Base-by-base conservation (phyloP, 176 grass and related monocot species). In the Urochloa ruziziensis region DNA sequence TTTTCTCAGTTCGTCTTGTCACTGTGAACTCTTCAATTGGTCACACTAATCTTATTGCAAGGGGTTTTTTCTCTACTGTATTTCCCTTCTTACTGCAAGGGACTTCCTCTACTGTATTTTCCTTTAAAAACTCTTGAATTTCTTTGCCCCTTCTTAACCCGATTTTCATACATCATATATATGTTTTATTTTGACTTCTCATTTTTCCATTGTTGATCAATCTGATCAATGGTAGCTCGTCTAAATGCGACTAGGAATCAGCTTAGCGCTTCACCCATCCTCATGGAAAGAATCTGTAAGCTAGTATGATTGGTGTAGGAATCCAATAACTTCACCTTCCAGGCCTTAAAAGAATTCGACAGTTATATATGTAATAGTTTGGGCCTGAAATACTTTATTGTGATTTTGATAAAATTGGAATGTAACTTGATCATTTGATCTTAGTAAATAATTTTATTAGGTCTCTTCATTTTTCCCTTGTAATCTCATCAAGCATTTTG, bases 361-460 rank as follows among this genome's bases (percentile, higher is more conserved):
- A 23, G 44, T 9, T 79, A 46, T 46, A 44, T 70, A 39, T 58
- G 21, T 10, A 66, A n/a, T n/a, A 51, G 21, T 73, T 3, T 40
- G 24, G 37, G 42, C 32, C 47, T 17, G 15, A 75, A 54, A 24
- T 30, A 4, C 3, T 23, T 84, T 40, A 17, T 80, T 80, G 39
- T 10, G 6, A 62, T 86, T 71, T 19, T 39, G 24, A 37, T 79
- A 34, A 71, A 60, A 78, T 42, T 64, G 28, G 42, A 78, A 44
- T 32, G 39, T 19, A 36, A 74, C 43, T 36, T 27, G 10, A 21
- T 82, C 33, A 10, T 59, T 44, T 68, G 2, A 7, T 71, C 57
- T 53, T 64, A 39, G 16, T 10, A 46, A 32, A 17, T 19, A 52
- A 73, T 28, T 33, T 19, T 40, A 51, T 23, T 70, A 25, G 54